phyloP scores from a whole-genome alignment of 75 land plant species.

The Selaginella moellendorffii region DNA sequence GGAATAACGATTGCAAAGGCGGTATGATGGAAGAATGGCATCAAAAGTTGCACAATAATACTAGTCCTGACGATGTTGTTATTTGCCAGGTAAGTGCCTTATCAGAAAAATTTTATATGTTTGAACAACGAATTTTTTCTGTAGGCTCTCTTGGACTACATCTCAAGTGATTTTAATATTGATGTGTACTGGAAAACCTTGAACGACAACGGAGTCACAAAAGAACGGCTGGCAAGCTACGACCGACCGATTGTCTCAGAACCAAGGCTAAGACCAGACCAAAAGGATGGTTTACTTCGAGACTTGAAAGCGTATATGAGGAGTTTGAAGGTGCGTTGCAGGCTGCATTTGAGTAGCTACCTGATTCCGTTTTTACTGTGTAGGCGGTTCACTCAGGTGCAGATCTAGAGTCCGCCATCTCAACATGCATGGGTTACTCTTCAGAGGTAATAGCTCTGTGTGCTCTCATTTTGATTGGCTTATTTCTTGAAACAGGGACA shows the following conservation, averaged over 20 bases:
- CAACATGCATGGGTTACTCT: conserved; percentile 85
- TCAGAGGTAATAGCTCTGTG: conserved; percentile 38
- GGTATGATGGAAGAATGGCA: conserved; percentile 99
- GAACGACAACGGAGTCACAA: conserved; percentile 88
- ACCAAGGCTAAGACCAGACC: conserved; percentile 62
- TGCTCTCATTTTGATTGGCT: neutral
- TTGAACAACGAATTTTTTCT: too few species aligned
- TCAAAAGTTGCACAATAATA: conserved; percentile 95
- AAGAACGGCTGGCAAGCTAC: conserved; percentile 81
- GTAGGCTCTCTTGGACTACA: conserved; percentile 90
- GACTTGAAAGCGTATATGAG: conserved; percentile 82
- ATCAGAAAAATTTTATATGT: too few species aligned
- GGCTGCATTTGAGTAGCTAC: too few species aligned
- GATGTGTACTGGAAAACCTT: conserved; percentile 82
- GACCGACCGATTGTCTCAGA: conserved; percentile 87
- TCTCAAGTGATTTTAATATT: conserved; percentile 59
- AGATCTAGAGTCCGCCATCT: conserved; percentile 88
- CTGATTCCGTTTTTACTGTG: conserved; percentile 3
- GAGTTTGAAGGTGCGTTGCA: conserved; percentile 75
- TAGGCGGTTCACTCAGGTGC: conserved; percentile 99
- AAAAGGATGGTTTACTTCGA: conserved; percentile 74
- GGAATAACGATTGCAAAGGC: conserved; percentile 91
- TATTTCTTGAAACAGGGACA: conserved; percentile 41
- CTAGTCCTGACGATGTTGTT: conserved; percentile 98
- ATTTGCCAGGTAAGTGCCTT: conserved; percentile 99